Evolutionary conservation across 2,329 filamentous ascomycete species (phyloP).

Genomic region (Penicillium sp.): DNA sequence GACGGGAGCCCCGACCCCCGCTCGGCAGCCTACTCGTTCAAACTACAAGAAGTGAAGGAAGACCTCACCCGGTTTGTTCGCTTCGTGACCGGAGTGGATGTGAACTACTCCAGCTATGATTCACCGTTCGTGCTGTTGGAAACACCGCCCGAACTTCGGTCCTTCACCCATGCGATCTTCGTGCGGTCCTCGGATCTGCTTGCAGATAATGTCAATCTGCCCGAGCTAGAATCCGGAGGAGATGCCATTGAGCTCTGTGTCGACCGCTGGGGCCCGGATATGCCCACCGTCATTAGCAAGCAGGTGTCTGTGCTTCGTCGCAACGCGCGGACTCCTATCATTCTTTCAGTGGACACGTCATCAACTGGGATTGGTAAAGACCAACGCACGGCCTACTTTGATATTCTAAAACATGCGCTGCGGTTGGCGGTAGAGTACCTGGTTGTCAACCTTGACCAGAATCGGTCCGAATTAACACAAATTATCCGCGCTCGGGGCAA

Average conservation of each 20-base stretch:
- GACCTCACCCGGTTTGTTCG: conserved; percentile 64
- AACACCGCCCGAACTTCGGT: conserved; percentile 60
- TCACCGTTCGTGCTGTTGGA: conserved; percentile 64
- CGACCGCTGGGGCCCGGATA: conserved; percentile 57
- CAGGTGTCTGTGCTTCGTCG: conserved; percentile 61
- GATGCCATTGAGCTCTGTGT: conserved; percentile 64
- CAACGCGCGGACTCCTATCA: conserved; percentile 58
- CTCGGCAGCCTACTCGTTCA: conserved; percentile 51
- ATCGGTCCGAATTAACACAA: conserved; percentile 28
- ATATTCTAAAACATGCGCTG: conserved; percentile 43
- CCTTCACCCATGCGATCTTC: conserved; percentile 48
- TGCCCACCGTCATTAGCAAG: conserved; percentile 54
- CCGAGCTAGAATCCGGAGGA: conserved; percentile 58
- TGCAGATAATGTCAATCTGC: conserved; percentile 45
- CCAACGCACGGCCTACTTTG: conserved; percentile 29
- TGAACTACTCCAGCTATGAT: conserved; percentile 56
- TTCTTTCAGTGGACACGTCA: conserved; percentile 56
- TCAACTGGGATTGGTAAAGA: conserved; percentile 17
- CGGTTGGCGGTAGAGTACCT: conserved; percentile 46
- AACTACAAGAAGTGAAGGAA: conserved; percentile 57
- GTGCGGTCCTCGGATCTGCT: conserved; percentile 41
- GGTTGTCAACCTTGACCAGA: conserved; percentile 39
- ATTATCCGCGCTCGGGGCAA: conserved; percentile 39
- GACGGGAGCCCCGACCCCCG: conserved; percentile 47
- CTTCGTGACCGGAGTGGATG: conserved; percentile 57